A percentile compares a stretch with the other conserved stretches of the same genome.
These are phyloP conservation scores for Torrubiellomyces zombiae DNA, from an alignment of 2,329 filamentous ascomycete species.

Conservation along the genomic window DNA sequence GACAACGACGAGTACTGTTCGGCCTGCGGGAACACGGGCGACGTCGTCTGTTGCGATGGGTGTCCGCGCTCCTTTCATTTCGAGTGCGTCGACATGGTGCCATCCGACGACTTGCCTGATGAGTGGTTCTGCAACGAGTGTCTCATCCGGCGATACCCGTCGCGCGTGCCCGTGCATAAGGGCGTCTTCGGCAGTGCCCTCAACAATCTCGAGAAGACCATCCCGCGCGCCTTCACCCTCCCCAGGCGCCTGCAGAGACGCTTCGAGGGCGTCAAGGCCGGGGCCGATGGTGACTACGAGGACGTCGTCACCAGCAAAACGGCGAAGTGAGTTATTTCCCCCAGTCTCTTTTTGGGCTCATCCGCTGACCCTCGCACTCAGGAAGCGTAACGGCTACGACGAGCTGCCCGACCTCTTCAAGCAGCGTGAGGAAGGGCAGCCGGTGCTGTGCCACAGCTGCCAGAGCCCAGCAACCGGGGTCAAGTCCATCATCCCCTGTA, in stretches of 20 bases:
- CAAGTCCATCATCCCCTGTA: slow-evolving; percentile 71
- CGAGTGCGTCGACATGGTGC: slow-evolving; percentile 67
- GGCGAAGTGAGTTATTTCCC: slow-evolving; percentile 38
- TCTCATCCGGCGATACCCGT: slow-evolving; percentile 31
- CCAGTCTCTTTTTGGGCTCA: too few species aligned
- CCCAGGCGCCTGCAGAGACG: slow-evolving; percentile 54
- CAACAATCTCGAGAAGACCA: slow-evolving; percentile 47
- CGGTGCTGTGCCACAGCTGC: slow-evolving; percentile 65
- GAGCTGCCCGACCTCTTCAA: slow-evolving; percentile 51
- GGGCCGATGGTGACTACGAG: slow-evolving; percentile 64
- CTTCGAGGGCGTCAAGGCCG: slow-evolving; percentile 67
- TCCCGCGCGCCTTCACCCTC: slow-evolving; percentile 56
- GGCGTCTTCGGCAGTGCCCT: slow-evolving; percentile 48
- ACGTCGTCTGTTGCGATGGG: slow-evolving; percentile 84
- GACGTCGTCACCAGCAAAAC: slow-evolving; percentile 45
- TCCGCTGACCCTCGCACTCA: too few species aligned
- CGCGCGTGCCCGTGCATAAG: slow-evolving; percentile 26
- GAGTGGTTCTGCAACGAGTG: slow-evolving; percentile 80
- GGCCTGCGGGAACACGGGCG: slow-evolving; percentile 67
- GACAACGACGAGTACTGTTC: slow-evolving; percentile 87
- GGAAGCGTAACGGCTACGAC: slow-evolving; percentile 39
- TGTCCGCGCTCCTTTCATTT: slow-evolving; percentile 86
- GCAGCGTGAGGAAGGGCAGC: slow-evolving; percentile 56
- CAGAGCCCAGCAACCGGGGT: slow-evolving; percentile 41
- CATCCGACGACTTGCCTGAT: slow-evolving; percentile 48